Evolutionary conservation across 768 basidiomycete species (phyloP), one percentile per base, ranked within the genome.

Genomic region (Collybia sp.): DNA sequence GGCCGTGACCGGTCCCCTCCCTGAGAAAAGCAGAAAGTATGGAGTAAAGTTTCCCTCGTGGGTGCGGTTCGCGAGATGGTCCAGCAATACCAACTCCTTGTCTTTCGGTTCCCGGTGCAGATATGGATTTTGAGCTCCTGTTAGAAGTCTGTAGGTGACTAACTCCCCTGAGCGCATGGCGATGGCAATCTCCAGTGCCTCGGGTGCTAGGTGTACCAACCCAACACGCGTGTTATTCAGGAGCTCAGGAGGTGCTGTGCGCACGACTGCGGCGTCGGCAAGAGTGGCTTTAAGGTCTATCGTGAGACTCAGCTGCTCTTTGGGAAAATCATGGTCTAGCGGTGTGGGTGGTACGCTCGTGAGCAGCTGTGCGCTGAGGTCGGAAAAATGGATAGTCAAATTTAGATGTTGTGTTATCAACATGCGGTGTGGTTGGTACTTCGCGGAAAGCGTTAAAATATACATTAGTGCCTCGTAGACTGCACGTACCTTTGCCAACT

Each of bases 361-460:
- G 2, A 90, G 65, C 2, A 91, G 69, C 20, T 85, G 82, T 3
- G 80, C 73, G 44, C 88, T 89, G 35, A 83, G 62, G 60, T 95
- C 91, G 52, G 80, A 79, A 61, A 93, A 87, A 45, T 75, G 77
- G 15, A 93, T 64, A 4, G 73, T 76, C 15, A 82, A 67, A 58
- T 92, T 82, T 9, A 66, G 64, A 56, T 88, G 81, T 44, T 68
- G 69, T 0, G 85, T 85, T 2, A 87, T 61, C 15, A 88, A 63
- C 4, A 93, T 60, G 16, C 87, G 78, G 53, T 73, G 79, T 12
- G 74, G 76, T 58, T 85, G 80, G 51, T 74, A 77, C 81, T 83
- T 50, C 12, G 30, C 10, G 36, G n/a, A 42, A 16, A 46, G 25
- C 8, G 35, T 48, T 13, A 47, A 16, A 30, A 39, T 36, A 18